Conservation (phyloP, 345 rosid species). For the Salix caprea region DNA sequence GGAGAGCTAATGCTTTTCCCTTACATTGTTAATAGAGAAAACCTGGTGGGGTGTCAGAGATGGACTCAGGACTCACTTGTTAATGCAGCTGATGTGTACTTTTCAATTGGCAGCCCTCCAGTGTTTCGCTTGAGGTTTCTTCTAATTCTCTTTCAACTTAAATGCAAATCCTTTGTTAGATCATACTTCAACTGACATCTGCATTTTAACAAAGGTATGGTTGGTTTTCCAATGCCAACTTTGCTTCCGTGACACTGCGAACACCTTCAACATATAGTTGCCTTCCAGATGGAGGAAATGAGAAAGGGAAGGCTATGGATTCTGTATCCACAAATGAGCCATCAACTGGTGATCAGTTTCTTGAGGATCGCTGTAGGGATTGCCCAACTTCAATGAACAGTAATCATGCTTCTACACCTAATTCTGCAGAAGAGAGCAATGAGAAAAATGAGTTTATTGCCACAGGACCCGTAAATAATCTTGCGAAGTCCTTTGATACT, state of each 20-base stretch:
- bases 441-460: conserved; percentile 15
- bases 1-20: conserved; percentile 89
- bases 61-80: conserved; percentile 76
- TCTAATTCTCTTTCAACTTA: conserved; percentile 13
- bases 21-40: conserved; percentile 59
- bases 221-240: conserved; percentile 57
- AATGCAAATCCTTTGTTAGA: conserved; percentile 1
- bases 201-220: conserved; percentile 76
- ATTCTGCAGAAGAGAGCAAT: conserved; percentile 12
- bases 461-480: conserved; percentile 16
- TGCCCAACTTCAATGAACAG: conserved; percentile 29
- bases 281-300: conserved; percentile 38
- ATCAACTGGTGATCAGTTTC: conserved; percentile 32
- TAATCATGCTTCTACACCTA: conserved; percentile 20
- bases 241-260: conserved; percentile 38
- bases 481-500: conserved; percentile 29
- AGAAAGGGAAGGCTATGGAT: conserved; percentile 31
- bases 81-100: conserved; percentile 73
- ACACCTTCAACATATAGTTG: conserved; percentile 28
- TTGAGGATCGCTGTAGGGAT: conserved; percentile 27
- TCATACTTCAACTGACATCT: conserved; percentile 15
- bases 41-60: conserved; percentile 47
- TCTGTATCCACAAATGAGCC: conserved; percentile 27
- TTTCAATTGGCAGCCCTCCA: conserved; percentile 64
- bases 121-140: conserved; percentile 86